A percentile compares a stretch with the other conserved stretches of the same genome.
Evolutionary conservation across 1,284 basidiomycete species (phyloP).

Genomic region (Trichosporon faecale): DNA sequence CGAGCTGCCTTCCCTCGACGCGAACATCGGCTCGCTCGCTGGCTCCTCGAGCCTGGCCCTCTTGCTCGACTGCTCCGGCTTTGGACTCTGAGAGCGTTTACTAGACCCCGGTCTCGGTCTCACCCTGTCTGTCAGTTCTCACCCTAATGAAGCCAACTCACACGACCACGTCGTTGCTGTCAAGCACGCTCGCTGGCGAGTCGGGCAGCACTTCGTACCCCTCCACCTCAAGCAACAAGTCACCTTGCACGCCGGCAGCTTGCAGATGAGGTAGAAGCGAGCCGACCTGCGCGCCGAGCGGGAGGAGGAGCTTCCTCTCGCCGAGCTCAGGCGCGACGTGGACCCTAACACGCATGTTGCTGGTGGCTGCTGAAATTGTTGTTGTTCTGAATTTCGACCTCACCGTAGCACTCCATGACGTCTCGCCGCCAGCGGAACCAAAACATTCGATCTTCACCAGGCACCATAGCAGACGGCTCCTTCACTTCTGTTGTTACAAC

Average conservation of each 20-base stretch:
- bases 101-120: slow-evolving; percentile 28
- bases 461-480: too few relatives aligned
- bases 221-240: slow-evolving; percentile 45
- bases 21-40: not conserved
- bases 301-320: slow-evolving; percentile 33
- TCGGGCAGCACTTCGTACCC: slow-evolving; percentile 50
- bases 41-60: not conserved
- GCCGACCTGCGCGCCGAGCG: slow-evolving; percentile 6
- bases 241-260: not conserved
- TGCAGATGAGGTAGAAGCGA: not conserved
- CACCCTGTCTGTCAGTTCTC: slow-evolving; percentile 24
- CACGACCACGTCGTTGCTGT: slow-evolving; percentile 44
- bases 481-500: too few relatives aligned
- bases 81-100: slow-evolving; percentile 7
- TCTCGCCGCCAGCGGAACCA: not conserved
- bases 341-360: slow-evolving; percentile 38
- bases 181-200: slow-evolving; percentile 36
- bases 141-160: slow-evolving; percentile 28
- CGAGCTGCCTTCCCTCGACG: not conserved
- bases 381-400: not conserved
- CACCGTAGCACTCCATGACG: not conserved
- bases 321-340: slow-evolving; percentile 37
- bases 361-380: not conserved
- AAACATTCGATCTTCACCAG: not conserved
- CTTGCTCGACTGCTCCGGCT: not conserved